Evolutionary conservation across 257 asterid genomes (phyloP), one percentile per base, ranked within the genome.

Genomic region (Capsicum rhomboideum): DNA sequence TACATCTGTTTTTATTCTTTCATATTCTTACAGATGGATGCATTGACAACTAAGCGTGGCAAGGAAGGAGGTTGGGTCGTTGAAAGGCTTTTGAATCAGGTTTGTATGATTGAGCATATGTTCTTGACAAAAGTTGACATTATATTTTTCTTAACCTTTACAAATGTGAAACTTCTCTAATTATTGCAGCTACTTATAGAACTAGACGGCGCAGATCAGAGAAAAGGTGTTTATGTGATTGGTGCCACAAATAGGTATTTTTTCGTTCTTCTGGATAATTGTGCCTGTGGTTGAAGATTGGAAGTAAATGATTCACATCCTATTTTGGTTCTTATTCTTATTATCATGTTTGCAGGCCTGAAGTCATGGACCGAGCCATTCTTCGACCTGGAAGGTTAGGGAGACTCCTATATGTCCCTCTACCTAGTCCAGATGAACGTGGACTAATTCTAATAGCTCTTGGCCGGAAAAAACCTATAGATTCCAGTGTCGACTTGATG

Each of bases 161-260:
- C 54, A 49, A 42, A 1, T 46, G n/a, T 82, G 53, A 20, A 64
- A 26, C 67, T 82, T 42, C 61, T 61, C 89, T 72, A 34, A 71
- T 85, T 74, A 21, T 85, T 90, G 90, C 92, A 94, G 99, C 88
- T 96, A 50, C 90, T 96, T 85, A 84, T 91, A 88, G 99, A 94
- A 88, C 91, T 94, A 69, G 98, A 93, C 56, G 99, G 99, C 40
- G 94, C 93, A 46, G 99, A 93, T 69, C 89, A 91, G 50, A 88
- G 98, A 79, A 86, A 71, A 72, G 98, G 95, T 42, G 95, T 96
- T 84, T 94, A 85, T 86, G 94, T 96, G 53, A 92, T 94, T 83
- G 98, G 99, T 69, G 98, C 99, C 78, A 94, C 98, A 77, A 96
- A 96, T 90, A 92, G 99, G 98, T 95, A 81, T 20, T 14, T 9